Percentiles rank a stretch among this genome's conserved stretches.
Evolutionary conservation across 2,329 filamentous ascomycete genomes (phyloP).

Genomic region (Fusarium sulawesiense): DNA sequence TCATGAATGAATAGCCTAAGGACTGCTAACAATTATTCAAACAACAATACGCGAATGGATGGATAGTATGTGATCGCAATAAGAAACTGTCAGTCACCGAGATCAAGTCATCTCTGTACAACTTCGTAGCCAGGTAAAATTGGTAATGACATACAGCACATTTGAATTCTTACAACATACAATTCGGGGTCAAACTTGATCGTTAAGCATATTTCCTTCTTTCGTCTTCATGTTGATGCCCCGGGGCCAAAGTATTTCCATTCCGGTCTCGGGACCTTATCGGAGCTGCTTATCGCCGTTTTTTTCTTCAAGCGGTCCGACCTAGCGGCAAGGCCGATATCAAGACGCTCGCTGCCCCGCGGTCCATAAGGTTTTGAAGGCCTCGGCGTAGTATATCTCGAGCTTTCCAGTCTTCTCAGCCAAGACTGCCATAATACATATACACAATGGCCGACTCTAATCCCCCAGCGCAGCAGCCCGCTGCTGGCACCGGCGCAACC

Average conservation of each 20-base stretch:
- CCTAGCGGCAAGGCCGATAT: conserved; percentile 24
- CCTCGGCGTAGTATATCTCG: conserved; percentile 1
- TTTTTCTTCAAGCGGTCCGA: conserved; percentile 35
- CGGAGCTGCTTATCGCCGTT: conserved; percentile 22
- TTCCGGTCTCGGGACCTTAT: conserved; percentile 40
- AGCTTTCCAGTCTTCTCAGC: neutral
- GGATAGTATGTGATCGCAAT: neutral
- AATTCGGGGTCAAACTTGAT: neutral
- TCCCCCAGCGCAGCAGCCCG: conserved; percentile 43
- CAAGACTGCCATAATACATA: neutral
- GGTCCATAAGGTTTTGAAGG: conserved; percentile 17
- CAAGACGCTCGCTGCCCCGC: conserved; percentile 23
- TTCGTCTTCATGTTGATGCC: neutral
- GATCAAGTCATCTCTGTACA: neutral
- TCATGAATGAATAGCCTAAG: neutral
- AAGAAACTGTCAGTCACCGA: neutral
- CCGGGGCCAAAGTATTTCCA: conserved; percentile 43
- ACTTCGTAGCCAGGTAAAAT: neutral
- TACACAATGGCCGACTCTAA: conserved; percentile 43
- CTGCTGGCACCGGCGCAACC: conserved; percentile 41
- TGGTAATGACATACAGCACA: neutral
- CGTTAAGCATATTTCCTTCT: neutral
- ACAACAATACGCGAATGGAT: neutral
- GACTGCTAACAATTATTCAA: neutral
- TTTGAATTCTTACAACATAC: neutral